Percentiles rank a stretch among this genome's conserved stretches.
These are phyloP conservation scores for Leishmania amazonensis DNA, from an alignment of 208 protist genomes.

Conservation along the genomic window DNA sequence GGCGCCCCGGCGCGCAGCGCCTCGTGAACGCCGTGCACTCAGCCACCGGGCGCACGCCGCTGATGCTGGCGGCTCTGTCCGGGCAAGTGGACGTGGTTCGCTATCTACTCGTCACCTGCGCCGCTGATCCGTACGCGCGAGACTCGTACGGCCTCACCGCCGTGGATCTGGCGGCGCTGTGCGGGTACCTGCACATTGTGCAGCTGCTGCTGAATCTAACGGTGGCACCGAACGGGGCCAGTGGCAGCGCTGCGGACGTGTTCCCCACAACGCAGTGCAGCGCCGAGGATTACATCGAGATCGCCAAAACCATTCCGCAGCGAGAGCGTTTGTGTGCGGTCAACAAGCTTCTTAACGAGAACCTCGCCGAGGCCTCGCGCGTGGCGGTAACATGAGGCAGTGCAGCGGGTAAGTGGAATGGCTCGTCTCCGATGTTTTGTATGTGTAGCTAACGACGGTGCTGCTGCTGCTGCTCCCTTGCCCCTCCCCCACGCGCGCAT, in stretches of 20 bases:
- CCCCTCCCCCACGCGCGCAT: neutral
- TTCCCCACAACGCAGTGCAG: constrained; percentile 50
- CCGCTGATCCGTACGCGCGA: constrained; percentile 41
- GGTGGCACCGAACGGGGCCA: constrained; percentile 21
- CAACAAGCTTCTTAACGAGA: constrained; percentile 51
- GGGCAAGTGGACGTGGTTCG: constrained; percentile 49
- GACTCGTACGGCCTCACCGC: constrained; percentile 63
- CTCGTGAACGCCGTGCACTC: constrained; percentile 71
- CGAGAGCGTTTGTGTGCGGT: constrained; percentile 51
- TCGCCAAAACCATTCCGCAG: constrained; percentile 64
- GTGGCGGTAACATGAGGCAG: constrained; percentile 32
- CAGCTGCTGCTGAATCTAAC: constrained; percentile 32
- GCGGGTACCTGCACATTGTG: constrained; percentile 60
- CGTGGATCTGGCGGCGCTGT: constrained; percentile 73
- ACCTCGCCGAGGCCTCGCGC: constrained; percentile 52
- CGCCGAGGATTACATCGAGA: constrained; percentile 73
- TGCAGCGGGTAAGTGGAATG: neutral
- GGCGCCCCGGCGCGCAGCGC: constrained; percentile 52
- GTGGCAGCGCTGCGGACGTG: constrained; percentile 35
- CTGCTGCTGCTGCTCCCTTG: neutral
- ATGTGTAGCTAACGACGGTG: neutral
- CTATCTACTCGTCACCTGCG: constrained; percentile 64
- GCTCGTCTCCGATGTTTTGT: neutral
- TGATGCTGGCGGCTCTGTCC: constrained; percentile 82
- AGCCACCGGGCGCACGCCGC: constrained; percentile 65